Evolutionary conservation across 2,329 filamentous ascomycete genomes (phyloP).

Genomic region (Rugonectria rugulosa): DNA sequence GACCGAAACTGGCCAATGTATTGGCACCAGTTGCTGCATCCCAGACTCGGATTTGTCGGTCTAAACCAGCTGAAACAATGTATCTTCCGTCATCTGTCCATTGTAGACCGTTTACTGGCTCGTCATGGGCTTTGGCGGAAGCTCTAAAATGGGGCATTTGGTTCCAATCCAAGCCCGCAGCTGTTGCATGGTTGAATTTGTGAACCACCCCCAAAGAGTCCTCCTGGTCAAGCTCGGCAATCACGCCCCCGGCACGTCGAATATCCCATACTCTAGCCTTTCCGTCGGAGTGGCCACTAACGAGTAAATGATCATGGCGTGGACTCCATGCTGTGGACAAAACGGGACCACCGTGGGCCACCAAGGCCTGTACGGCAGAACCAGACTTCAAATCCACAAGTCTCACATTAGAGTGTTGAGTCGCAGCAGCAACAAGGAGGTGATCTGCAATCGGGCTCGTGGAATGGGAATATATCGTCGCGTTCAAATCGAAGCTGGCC

Average conservation of each 20-base stretch:
- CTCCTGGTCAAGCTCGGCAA: slow-evolving; percentile 84
- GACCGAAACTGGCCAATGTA: slow-evolving; percentile 87
- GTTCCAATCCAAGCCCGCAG: slow-evolving; percentile 41
- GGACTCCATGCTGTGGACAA: slow-evolving; percentile 84
- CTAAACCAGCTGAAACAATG: slow-evolving; percentile 82
- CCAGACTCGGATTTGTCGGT: slow-evolving; percentile 88
- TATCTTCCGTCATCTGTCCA: slow-evolving; percentile 84
- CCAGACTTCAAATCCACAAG: slow-evolving; percentile 88
- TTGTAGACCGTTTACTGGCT: slow-evolving; percentile 81
- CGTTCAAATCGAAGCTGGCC: slow-evolving; percentile 72
- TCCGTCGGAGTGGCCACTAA: slow-evolving; percentile 85
- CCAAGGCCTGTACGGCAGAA: slow-evolving; percentile 72
- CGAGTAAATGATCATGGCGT: slow-evolving; percentile 77
- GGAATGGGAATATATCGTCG: slow-evolving; percentile 78
- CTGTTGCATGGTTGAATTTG: slow-evolving; percentile 44
- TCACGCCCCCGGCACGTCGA: slow-evolving; percentile 75
- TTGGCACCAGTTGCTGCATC: slow-evolving; percentile 82
- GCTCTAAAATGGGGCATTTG: slow-evolving; percentile 51
- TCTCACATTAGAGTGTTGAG: slow-evolving; percentile 83
- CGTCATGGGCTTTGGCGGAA: slow-evolving; percentile 74
- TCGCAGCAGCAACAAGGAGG: slow-evolving; percentile 86
- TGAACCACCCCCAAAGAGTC: slow-evolving; percentile 75
- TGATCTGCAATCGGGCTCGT: slow-evolving; percentile 76
- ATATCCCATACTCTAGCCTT: slow-evolving; percentile 88
- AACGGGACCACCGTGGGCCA: slow-evolving; percentile 73